Percentiles rank a stretch among this genome's conserved stretches.
Evolutionary conservation across 164 flowering plant species (phyloP).

Genomic region (Aristolochia fimbriata): DNA sequence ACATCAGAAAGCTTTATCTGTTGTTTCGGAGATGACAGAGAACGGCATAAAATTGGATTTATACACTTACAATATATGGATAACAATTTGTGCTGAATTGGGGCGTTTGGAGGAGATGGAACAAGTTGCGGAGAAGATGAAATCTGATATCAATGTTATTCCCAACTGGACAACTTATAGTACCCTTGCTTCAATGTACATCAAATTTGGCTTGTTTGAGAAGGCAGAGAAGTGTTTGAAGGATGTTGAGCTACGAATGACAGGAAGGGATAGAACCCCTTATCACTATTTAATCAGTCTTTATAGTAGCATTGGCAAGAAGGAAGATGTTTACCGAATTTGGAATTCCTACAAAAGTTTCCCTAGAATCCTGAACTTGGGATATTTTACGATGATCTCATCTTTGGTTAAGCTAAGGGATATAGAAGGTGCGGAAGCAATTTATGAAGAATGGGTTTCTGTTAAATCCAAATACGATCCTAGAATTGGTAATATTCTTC

Average conservation of each 20-base stretch:
- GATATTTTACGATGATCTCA: constrained; percentile 61
- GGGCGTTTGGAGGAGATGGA: constrained; percentile 65
- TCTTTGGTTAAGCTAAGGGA: constrained; percentile 54
- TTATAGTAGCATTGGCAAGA: constrained; percentile 55
- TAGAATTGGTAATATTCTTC: constrained; percentile 55
- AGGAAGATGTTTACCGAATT: constrained; percentile 57
- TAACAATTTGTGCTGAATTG: constrained; percentile 56
- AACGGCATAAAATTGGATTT: constrained; percentile 44
- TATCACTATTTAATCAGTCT: constrained; percentile 74
- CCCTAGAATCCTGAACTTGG: constrained; percentile 54
- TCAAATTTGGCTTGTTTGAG: constrained; percentile 39
- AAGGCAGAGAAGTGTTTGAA: constrained; percentile 64
- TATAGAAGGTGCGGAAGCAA: constrained; percentile 54
- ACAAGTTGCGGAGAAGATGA: constrained; percentile 56
- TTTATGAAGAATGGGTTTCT: constrained; percentile 67
- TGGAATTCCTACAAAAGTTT: constrained; percentile 68
- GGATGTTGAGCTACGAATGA: constrained; percentile 53
- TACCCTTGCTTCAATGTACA: constrained; percentile 76
- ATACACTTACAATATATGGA: constrained; percentile 88
- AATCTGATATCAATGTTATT: constrained; percentile 30
- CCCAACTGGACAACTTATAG: constrained; percentile 87
- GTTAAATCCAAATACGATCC: constrained; percentile 52
- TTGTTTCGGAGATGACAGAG: constrained; percentile 63
- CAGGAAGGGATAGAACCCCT: constrained; percentile 59
- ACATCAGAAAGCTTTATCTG: constrained; percentile 45